Base-by-base conservation (phyloP, 768 basidiomycete genomes). In the Psilocybe cubensis region DNA sequence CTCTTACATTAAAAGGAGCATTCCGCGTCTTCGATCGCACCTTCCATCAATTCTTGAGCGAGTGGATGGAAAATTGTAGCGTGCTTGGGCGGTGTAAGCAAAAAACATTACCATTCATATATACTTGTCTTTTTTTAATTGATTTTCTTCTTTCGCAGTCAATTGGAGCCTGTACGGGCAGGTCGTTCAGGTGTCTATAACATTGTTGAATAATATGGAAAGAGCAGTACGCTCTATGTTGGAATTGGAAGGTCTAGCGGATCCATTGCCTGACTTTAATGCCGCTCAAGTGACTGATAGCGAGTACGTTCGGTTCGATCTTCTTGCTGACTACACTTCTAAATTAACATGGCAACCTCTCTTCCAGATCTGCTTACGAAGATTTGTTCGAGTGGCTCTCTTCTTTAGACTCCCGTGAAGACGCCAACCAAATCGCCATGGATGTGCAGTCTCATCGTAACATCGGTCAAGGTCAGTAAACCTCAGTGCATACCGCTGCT, bases 121-220 rank as follows among this genome's bases (percentile, higher is more conserved):
- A 20, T n/a, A 24, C 21, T 25, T n/a, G 28, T 24, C 9, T 17
- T 31, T 41, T 51, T 18, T 29, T 38, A 54, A 35, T 53, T 50
- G 12, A 61, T 59, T 41, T 55, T 40, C 20, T 42, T 17, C 35
- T 33, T 7, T 47, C 44, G 5, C 49, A 89, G 87, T 85, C 62
- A 74, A 85, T 57, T 89, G 87, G 87, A 67, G 65, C 31, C 69
- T 86, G 23, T 84, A 83, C 56, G 74, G 71, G 28, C 73, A 74
- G 50, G 59, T 85, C 8, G 61, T 86, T 0, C 75, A 80, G 56
- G 70, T 69, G 10, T 71, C 73, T 4, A 62, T 81, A 14, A 63
- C 57, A 0, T 61, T 85, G 10, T 66, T 86, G 31, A 82, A 80
- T 57, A 68, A 61, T 23, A 70, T 81, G 8, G 70, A 59, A 68